Evolutionary conservation across 768 basidiomycete genomes (phyloP), one percentile per base, ranked within the genome.

Genomic region (Crassisporium funariophilum): DNA sequence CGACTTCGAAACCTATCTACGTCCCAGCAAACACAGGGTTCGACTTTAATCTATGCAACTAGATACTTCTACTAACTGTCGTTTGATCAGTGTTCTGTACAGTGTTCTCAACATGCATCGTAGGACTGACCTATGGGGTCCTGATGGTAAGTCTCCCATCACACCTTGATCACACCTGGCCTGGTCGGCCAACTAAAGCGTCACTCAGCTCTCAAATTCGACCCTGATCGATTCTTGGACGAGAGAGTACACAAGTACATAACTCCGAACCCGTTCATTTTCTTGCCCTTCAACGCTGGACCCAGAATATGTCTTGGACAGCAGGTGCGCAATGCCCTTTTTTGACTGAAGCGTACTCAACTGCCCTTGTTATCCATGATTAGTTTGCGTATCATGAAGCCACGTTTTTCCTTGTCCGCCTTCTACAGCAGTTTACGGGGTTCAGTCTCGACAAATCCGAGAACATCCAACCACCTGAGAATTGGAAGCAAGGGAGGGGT

Each of bases 221-320:
- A 86, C 56, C 85, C 85, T 0, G 79, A 84, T 48, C 72, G 84
- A 1, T 86, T 84, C 71, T 59, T 86, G 20, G 84, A 86, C 49
- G 73, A 78, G 20, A 68, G 84, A 1, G 47, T 82, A 24, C 69
- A 74, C 4, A 81, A 77, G 53, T 81, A 83, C 52, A 56, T 81
- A 41, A 74, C 69, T 0, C 69, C 75, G 5, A 81, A 82, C 55
- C 81, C 82, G 0, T 81, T 74, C 71, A 76, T 79, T 27, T 80
- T 78, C 56, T 54, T 77, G 5, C 77, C 77, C 2, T 79, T 79
- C 64, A 78, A 77, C 46, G 77, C 75, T 1, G 75, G 76, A 1
- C 76, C 76, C 1, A 59, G 77, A 5, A 78, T 78, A 4, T 78
- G 76, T 50, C 65, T 77, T 6, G 77, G 77, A 2, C 77, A 78